These are phyloP conservation scores for Lactarius akahatsu DNA, from an alignment of 768 basidiomycete genomes.

Conservation along the genomic window DNA sequence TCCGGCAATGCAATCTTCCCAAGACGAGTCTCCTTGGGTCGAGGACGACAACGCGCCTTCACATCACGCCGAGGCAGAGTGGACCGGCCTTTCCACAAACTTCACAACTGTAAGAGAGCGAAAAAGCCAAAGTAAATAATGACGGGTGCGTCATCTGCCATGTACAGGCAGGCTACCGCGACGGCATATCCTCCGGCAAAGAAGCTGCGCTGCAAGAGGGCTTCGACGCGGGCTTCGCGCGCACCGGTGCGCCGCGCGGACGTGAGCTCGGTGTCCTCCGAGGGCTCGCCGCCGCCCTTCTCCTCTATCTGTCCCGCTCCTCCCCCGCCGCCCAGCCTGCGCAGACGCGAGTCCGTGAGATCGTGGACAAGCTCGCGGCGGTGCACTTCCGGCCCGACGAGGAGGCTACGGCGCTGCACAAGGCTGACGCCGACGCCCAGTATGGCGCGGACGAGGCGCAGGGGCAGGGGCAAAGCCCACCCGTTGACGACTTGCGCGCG, in stretches of 20 bases:
- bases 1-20: neutral
- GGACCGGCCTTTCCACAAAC: constrained; percentile 63
- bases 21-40: neutral
- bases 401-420: constrained; percentile 49
- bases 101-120: constrained; percentile 48
- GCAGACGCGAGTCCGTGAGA: constrained; percentile 38
- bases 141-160: neutral
- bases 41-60: neutral
- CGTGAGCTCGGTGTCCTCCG: constrained; percentile 75
- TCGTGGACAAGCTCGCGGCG: constrained; percentile 54
- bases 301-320: constrained; percentile 26
- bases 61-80: constrained; percentile 44
- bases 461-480: neutral
- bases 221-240: constrained; percentile 83
- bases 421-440: neutral
- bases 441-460: neutral
- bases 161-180: constrained; percentile 86
- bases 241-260: constrained; percentile 70
- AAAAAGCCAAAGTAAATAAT: neutral
- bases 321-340: neutral
- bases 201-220: constrained; percentile 83
- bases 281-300: constrained; percentile 52
- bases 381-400: constrained; percentile 63
- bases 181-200: constrained; percentile 93
- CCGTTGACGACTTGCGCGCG: constrained; percentile 11